A percentile compares a stretch with the other conserved stretches of the same genome.
Conservation (phyloP, 2,329 filamentous ascomycete species). For the Akanthomyces dipterigenus region DNA sequence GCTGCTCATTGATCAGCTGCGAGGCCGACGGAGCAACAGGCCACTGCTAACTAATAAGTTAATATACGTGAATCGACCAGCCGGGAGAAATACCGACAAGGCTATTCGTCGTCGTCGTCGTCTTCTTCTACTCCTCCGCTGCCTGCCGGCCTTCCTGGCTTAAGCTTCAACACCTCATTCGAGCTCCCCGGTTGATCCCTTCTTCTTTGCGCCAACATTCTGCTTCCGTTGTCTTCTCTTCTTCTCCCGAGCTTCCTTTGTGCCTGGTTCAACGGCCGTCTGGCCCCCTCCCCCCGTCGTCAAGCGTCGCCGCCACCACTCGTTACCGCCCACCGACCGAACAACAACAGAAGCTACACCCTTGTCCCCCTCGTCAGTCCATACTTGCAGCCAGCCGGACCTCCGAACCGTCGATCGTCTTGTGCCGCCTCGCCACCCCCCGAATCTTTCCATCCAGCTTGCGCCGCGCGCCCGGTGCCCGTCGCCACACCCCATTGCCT, state of each 20-base stretch:
- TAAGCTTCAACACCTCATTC: not conserved
- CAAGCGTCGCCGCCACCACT: not conserved
- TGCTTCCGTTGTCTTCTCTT: not conserved
- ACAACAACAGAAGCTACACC: not conserved
- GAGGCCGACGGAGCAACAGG: not conserved
- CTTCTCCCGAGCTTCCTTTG: not conserved
- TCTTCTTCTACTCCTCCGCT: no score
- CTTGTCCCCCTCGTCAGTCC: not conserved
- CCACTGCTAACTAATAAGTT: slow-evolving; percentile 4
- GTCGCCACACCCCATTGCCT: not conserved
- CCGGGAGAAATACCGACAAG: not conserved
- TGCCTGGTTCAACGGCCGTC: not conserved
- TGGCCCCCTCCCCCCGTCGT: not conserved
- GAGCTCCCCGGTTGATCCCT: not conserved
- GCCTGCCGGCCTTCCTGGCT: not conserved
- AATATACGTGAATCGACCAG: not conserved
- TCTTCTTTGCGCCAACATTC: not conserved
- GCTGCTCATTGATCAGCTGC: not conserved
- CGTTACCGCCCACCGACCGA: not conserved
- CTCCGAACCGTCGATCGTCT: not conserved
- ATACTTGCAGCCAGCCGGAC: not conserved
- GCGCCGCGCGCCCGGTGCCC: not conserved
- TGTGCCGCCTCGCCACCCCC: not conserved
- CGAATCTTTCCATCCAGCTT: not conserved
- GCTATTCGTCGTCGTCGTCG: not conserved